phyloP scores from a whole-genome alignment of 176 grass and related monocot species.

The Aegilops longissima region DNA sequence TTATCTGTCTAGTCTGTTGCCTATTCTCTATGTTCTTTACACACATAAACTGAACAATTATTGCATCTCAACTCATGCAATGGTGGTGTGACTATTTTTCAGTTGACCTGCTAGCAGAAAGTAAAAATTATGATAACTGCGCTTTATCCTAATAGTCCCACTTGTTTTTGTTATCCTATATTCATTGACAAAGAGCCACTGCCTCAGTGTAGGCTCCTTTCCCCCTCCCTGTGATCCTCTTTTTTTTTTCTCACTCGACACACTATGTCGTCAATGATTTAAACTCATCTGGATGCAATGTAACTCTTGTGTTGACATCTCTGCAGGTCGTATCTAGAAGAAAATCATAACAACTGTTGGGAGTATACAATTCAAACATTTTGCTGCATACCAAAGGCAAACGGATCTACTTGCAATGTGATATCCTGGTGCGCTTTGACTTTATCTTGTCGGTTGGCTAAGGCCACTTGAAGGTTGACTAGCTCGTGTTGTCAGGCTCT shows the following conservation, averaged over 20 bases:
- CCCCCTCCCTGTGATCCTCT: neutral
- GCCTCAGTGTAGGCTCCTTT: slow-evolving; percentile 12
- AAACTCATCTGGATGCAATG: neutral
- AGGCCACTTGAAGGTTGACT: slow-evolving; percentile 50
- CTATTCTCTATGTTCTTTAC: slow-evolving; percentile 24
- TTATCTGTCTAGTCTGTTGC: slow-evolving; percentile 7
- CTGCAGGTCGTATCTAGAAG: slow-evolving; percentile 20
- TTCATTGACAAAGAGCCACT: slow-evolving; percentile 21
- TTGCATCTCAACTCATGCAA: slow-evolving; percentile 45
- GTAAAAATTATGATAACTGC: slow-evolving; percentile 46
- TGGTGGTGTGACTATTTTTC: slow-evolving; percentile 75
- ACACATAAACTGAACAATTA: slow-evolving; percentile 52
- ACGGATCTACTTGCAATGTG: slow-evolving; percentile 11
- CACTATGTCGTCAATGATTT: neutral
- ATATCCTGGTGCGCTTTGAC: slow-evolving; percentile 61
- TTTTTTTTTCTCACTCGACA: neutral
- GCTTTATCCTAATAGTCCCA: slow-evolving; percentile 46
- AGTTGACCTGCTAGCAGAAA: slow-evolving; percentile 85
- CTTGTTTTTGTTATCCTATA: slow-evolving; percentile 48
- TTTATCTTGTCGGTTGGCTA: slow-evolving; percentile 82
- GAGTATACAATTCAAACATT: slow-evolving; percentile 28
- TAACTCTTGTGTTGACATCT: slow-evolving; percentile 26
- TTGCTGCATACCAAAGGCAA: slow-evolving; percentile 30
- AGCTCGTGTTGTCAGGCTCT: slow-evolving; percentile 19
- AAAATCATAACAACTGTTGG: slow-evolving; percentile 21